These are phyloP conservation scores for Aspergillus sclerotiicarbonarius DNA, from an alignment of 495 filamentous ascomycete species.

Conservation along the genomic window DNA sequence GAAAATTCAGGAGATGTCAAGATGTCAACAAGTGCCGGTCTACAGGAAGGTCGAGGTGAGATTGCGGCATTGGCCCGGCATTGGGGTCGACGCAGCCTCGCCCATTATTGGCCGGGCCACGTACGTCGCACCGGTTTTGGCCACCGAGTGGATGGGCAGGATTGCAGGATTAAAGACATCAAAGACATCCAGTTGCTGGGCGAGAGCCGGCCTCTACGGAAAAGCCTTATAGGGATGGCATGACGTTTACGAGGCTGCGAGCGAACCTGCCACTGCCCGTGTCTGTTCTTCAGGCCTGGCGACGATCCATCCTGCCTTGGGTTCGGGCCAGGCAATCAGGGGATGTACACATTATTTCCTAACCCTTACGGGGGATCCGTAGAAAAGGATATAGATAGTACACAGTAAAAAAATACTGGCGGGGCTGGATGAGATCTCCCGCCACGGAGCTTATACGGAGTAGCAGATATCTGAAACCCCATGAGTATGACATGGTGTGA, in stretches of 20 bases:
- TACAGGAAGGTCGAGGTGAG: background rate
- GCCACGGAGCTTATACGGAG: background rate
- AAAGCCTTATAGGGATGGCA: too few species aligned
- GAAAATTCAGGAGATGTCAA: background rate
- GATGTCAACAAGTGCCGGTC: background rate
- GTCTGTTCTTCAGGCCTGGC: background rate
- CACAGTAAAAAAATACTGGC: too few species aligned
- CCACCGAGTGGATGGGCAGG: background rate
- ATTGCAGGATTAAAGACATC: too few species aligned
- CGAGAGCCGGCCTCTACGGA: too few species aligned
- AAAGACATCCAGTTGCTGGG: background rate
- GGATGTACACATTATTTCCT: too few species aligned
- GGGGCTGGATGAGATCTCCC: background rate
- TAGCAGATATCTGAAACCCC: too few species aligned
- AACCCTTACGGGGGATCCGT: too few species aligned
- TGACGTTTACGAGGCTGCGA: too few species aligned
- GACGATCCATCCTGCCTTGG: slow-evolving; percentile 13
- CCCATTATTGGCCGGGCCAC: slow-evolving; percentile 7
- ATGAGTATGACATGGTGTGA: too few species aligned
- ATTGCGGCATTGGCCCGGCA: too few species aligned
- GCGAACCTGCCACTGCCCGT: too few species aligned
- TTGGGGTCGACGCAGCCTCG: slow-evolving; percentile 1
- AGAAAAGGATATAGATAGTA: too few species aligned
- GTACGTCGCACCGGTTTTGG: slow-evolving; percentile 5
- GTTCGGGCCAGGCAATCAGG: background rate